Evolutionary conservation across 2,329 filamentous ascomycete species (phyloP), one percentile per base, ranked within the genome.

Genomic region (Ophiostoma australiae): DNA sequence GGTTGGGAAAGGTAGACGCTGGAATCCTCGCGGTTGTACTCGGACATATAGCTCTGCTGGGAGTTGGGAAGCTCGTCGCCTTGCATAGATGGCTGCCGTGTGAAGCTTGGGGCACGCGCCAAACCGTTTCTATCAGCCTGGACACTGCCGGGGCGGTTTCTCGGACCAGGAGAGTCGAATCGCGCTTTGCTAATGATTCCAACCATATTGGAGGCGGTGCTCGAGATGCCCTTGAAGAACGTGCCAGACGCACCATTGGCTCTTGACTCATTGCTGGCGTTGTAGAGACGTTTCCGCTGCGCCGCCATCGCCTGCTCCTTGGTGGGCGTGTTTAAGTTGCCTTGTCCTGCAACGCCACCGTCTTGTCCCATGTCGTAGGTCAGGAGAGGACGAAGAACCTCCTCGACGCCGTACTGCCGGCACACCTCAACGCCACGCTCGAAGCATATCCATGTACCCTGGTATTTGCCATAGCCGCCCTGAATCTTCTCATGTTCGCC

Each of bases 271-370:
- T 87, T 84, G 66, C 85, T 87, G 67, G 87, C 85, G 75, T 91
- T 97, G 81, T 97, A 98, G 80, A 97, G 88, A 74, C 94, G 88
- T 80, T 99, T 98, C 75, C 95, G 85, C 80, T 93, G 91, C 5
- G 94, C 94, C 13, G 95, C 95, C 94, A 98, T 97, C 72, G 95
- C 95, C 80, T 98, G 95, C 80, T 98, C 95, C 80, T 99, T 99
- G 52, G 95, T 99, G 0, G 95, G 95, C 0, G 95, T 98, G 77
- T 98, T 94, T 76, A 97, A 86, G 75, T 90, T 88, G 67, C 91
- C 91, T 67, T 89, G 87, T 71, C 90, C 90, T 5, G 90, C 87
- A 69, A 88, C 80, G 68, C 89, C 89, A 68, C 92, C 91, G 72
- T 94, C 90, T 75, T 90, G 88, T 70, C 88, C 89, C 83, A 93